Percentiles rank a stretch among this genome's conserved stretches.
Conservation (phyloP, 148 eudicot species). For the Rhododendron williamsianum region DNA sequence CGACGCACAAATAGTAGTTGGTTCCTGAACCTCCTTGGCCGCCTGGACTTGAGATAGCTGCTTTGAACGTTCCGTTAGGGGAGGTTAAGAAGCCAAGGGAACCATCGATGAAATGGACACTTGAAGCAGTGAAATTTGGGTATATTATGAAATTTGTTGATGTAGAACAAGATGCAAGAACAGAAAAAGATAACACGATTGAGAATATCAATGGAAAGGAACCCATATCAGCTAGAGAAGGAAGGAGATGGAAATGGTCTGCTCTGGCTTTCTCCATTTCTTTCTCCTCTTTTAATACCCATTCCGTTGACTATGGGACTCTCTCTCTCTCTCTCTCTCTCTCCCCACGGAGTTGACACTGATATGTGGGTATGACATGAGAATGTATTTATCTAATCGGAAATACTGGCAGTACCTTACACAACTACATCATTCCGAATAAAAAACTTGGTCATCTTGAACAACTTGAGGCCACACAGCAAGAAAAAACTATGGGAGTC, state of each 20-base stretch:
- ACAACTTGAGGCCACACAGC: background rate
- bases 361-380: constrained; percentile 19
- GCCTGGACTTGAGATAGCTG: constrained; percentile 50
- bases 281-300: constrained; percentile 5
- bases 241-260: constrained; percentile 19
- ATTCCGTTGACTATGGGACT: constrained; percentile 11
- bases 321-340: constrained; percentile 5
- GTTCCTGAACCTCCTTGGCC: constrained; percentile 19
- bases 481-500: too few relatives aligned
- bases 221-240: constrained; percentile 21
- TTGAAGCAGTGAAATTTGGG: constrained; percentile 57
- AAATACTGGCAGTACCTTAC: constrained; percentile 6
- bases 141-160: constrained; percentile 26
- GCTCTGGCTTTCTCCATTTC: constrained; percentile 14
- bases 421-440: background rate
- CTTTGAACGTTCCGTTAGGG: constrained; percentile 50
- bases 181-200: constrained; percentile 19
- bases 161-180: constrained; percentile 16
- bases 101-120: constrained; percentile 40
- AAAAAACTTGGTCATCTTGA: background rate
- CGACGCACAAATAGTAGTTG: constrained; percentile 53
- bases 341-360: constrained; percentile 16
- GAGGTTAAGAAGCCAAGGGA: constrained; percentile 53
- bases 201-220: constrained; percentile 21
- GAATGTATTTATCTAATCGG: constrained; percentile 10